phyloP scores from a whole-genome alignment of 208 protist genomes.

The Leishmania gerbilli region DNA sequence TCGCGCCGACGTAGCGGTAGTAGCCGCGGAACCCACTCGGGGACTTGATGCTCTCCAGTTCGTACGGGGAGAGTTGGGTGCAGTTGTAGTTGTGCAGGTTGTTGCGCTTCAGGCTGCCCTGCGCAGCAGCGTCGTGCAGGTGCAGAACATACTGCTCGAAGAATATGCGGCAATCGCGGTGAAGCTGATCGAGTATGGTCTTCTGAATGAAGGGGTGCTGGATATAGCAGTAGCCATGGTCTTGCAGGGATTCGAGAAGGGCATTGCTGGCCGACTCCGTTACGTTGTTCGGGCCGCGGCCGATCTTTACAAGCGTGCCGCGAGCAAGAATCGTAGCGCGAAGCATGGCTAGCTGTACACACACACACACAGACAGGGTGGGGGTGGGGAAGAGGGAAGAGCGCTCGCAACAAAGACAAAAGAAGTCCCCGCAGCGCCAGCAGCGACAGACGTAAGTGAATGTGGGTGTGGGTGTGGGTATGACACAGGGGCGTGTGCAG shows the following conservation, averaged over 20 bases:
- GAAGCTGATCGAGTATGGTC: slow-evolving; percentile 83
- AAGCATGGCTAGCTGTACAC: slow-evolving; percentile 30
- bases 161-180: slow-evolving; percentile 84
- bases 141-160: slow-evolving; percentile 86
- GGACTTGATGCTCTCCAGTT: slow-evolving; percentile 76
- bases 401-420: neutral
- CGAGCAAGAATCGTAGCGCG: slow-evolving; percentile 41
- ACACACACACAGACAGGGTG: neutral
- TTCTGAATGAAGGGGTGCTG: slow-evolving; percentile 89
- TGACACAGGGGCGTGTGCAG: neutral
- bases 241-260: slow-evolving; percentile 81
- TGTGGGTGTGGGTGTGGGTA: neutral
- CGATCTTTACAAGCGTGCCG: slow-evolving; percentile 83
- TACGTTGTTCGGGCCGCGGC: slow-evolving; percentile 73
- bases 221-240: slow-evolving; percentile 89
- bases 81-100: slow-evolving; percentile 69
- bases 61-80: slow-evolving; percentile 63
- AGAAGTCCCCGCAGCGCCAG: neutral
- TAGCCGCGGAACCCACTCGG: slow-evolving; percentile 78
- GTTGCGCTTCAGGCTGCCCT: slow-evolving; percentile 31
- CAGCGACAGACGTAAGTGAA: neutral
- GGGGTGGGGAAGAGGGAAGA: neutral
- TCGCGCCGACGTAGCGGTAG: slow-evolving; percentile 87
- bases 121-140: slow-evolving; percentile 27
- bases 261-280: slow-evolving; percentile 83